These are phyloP conservation scores for Apocynum venetum DNA, from an alignment of 257 asterid species.

Conservation along the genomic window DNA sequence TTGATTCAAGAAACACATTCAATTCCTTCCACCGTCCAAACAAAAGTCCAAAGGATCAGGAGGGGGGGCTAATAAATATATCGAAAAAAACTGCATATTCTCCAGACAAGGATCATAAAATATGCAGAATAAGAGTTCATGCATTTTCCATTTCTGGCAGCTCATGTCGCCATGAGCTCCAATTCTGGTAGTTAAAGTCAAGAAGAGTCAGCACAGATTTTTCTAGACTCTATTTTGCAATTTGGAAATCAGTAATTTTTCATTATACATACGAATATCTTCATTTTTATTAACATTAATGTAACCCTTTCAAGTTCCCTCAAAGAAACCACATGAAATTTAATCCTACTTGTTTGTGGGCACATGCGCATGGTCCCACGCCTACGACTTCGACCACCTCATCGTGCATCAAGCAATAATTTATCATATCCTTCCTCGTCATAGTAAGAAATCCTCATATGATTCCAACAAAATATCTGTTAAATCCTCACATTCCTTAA, in stretches of 20 bases:
- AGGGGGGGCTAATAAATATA: not conserved
- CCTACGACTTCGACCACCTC: conserved; percentile 12
- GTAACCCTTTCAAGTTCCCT: conserved; percentile 13
- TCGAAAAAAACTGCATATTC: not conserved
- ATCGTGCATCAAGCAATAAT: conserved; percentile 3
- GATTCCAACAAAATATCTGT: conserved; percentile 1
- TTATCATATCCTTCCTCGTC: conserved; percentile 9
- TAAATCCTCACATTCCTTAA: conserved; percentile 3
- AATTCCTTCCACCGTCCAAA: not conserved
- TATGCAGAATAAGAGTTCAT: not conserved
- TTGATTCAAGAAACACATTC: not conserved
- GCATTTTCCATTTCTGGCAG: not conserved
- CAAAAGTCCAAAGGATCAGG: not conserved
- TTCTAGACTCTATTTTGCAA: not conserved
- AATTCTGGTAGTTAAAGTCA: not conserved
- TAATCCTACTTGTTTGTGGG: conserved; percentile 17
- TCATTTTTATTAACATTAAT: not conserved
- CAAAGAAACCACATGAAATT: conserved; percentile 24
- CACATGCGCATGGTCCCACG: conserved; percentile 20
- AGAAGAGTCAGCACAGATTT: not conserved
- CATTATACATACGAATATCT: not conserved
- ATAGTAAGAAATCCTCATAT: conserved; percentile 9
- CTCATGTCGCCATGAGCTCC: not conserved
- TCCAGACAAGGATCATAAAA: conserved; percentile 1
- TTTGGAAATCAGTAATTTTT: conserved; percentile 2